phyloP scores from a whole-genome alignment of 75 land plant genomes.

The Isoetes taiwanensis region DNA sequence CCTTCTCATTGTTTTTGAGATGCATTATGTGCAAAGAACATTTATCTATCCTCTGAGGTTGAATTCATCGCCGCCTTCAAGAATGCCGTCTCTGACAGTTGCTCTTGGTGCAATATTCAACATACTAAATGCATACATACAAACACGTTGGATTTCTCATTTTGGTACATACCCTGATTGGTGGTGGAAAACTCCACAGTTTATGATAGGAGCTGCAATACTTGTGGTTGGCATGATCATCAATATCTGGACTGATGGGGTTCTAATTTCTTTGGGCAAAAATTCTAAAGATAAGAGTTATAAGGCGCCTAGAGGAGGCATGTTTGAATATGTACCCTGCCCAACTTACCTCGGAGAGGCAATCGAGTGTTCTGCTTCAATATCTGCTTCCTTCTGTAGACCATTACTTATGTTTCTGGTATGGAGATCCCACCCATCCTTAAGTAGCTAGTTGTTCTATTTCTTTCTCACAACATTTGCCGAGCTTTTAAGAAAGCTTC shows the following conservation, averaged over 20 bases:
- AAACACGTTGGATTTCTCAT: constrained; percentile 61
- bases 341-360: constrained; percentile 81
- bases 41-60: constrained; percentile 20
- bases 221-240: constrained; percentile 48
- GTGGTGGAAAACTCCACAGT: constrained; percentile 31
- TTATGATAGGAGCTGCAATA: constrained; percentile 29
- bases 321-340: constrained; percentile 58
- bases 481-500: no score
- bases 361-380: no score
- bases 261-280: constrained; percentile 41
- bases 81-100: constrained; percentile 36
- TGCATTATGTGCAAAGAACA: constrained; percentile 14
- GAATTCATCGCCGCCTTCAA: constrained; percentile 7
- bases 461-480: no score
- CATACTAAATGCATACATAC: constrained; percentile 56
- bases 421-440: no score
- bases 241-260: constrained; percentile 58
- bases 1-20: constrained; percentile 12
- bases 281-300: constrained; percentile 20
- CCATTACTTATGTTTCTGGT: no score
- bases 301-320: constrained; percentile 60
- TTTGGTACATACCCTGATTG: constrained; percentile 28
- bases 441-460: no score
- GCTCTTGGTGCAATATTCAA: constrained; percentile 46
- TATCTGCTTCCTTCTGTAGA: no score